Conservation (phyloP, 75 land plant species). For the Adiantum capillusveneris region DNA sequence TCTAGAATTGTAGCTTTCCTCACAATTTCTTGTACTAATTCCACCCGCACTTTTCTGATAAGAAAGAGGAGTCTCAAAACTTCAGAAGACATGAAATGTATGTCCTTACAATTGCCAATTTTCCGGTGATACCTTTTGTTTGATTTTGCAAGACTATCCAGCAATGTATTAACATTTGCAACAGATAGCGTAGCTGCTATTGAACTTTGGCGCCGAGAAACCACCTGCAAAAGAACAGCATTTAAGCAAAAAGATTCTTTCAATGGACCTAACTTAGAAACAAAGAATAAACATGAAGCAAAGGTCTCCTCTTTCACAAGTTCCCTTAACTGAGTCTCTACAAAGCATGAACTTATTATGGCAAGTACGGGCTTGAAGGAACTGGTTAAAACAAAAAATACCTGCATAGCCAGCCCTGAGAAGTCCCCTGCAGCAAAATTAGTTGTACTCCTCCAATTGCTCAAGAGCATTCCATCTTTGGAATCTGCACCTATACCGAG, state of each 20-base stretch:
- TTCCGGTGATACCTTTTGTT: background rate
- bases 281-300: no score
- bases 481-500: slow-evolving; percentile 17
- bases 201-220: background rate
- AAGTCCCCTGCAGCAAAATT: slow-evolving; percentile 18
- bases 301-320: no score
- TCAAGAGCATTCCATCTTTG: slow-evolving; percentile 11
- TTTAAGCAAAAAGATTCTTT: no score
- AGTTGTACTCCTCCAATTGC: slow-evolving; percentile 6
- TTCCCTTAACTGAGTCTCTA: no score
- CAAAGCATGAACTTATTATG: no score
- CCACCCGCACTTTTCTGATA: no score
- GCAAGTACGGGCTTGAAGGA: background rate
- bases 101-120: background rate
- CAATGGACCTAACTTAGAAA: no score
- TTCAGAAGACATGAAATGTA: no score
- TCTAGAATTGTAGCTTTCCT: no score
- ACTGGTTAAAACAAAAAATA: slow-evolving; percentile 2
- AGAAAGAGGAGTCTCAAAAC: no score
- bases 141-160: background rate
- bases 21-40: no score
- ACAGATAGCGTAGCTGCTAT: background rate
- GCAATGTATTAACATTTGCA: background rate
- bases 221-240: background rate
- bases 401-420: slow-evolving; percentile 15